Base-by-base conservation (phyloP, 1,284 basidiomycete genomes). In the Xanthoconium separans region DNA sequence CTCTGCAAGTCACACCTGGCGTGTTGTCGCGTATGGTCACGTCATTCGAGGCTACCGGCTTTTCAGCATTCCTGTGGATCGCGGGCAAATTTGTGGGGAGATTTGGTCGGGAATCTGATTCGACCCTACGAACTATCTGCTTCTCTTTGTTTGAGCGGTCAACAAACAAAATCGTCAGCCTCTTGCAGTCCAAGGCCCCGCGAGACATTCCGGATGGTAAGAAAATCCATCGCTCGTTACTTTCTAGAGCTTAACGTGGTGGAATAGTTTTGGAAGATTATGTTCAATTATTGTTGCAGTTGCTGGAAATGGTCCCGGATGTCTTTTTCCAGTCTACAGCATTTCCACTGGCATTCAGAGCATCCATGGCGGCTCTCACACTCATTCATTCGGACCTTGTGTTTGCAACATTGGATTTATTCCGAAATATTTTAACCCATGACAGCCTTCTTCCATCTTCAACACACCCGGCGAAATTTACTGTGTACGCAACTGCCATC, bases 41-140 rank as follows among this genome's bases (percentile, higher is more conserved):
- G 6, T 81, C 82, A 13, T 99, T 98, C 65, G 89, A 93, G 60
- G 73, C 78, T 16, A 93, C 92, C 0, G 92, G 91, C 0, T 87
- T 87, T 64, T 84, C 95, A 1, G 89, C 91, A 61, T 98, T 94
- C 72, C 72, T 98, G 13, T 99, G 97, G 97, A 94, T 99, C 58
- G 85, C 87, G 16, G 90, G 93, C 46, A 97, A 97, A 71, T 74
- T 90, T 22, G 79, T 93, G 13, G 77, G 78, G 34, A 79, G 82
- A 59, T 95, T 91, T 68, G 90, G 88, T 34, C 76, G 84, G 52
- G 80, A 85, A 60, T 78, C 82, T 47, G 75, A 83, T 61, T 62
- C 73, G 10, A 61, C 68, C 36, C 68, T 91, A 24, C 82, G 80
- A 31, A 74, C 70, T 12, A 75, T 85, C 6, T 82, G 91, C 60